Conservation (phyloP, 805 yeast genomes). For the Trichomonascus vanleenenianus region DNA sequence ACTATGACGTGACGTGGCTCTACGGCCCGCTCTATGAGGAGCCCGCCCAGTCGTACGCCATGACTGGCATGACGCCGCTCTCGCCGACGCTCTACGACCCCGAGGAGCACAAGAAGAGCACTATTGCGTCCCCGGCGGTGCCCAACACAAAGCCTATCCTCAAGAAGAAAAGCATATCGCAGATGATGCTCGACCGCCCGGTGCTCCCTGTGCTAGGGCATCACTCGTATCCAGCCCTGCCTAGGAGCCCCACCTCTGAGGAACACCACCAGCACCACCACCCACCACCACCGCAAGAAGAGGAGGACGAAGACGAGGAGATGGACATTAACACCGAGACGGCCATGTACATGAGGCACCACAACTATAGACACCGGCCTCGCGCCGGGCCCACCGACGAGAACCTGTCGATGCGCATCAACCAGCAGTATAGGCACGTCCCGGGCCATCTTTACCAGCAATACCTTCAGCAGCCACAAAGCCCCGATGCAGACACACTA, state of each 20-base stretch:
- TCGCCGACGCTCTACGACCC: slow-evolving; percentile 7
- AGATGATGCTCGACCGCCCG: slow-evolving; percentile 48
- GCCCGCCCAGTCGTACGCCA: slow-evolving; percentile 15
- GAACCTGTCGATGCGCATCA: slow-evolving; percentile 25
- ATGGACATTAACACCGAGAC: slow-evolving; percentile 12
- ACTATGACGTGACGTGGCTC: slow-evolving; percentile 94
- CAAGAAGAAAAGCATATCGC: slow-evolving; percentile 79
- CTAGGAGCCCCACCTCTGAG: background rate
- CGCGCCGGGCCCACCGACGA: slow-evolving; percentile 22
- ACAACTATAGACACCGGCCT: slow-evolving; percentile 31
- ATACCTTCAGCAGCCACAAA: background rate
- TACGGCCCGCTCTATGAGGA: slow-evolving; percentile 78
- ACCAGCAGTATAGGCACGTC: slow-evolving; percentile 23
- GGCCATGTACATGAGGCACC: slow-evolving; percentile 29
- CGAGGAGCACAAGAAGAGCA: background rate
- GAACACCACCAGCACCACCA: no score
- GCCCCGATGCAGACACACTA: background rate
- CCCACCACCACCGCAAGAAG: no score
- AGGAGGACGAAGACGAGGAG: slow-evolving; percentile 5
- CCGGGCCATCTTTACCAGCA: slow-evolving; percentile 7
- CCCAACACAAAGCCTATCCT: slow-evolving; percentile 64
- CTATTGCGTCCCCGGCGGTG: slow-evolving; percentile 1
- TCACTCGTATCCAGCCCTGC: background rate
- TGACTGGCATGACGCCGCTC: slow-evolving; percentile 1
- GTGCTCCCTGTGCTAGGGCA: background rate